Conservation (phyloP, 2,329 filamentous ascomycete genomes). For the Stemphylium beticola region DNA sequence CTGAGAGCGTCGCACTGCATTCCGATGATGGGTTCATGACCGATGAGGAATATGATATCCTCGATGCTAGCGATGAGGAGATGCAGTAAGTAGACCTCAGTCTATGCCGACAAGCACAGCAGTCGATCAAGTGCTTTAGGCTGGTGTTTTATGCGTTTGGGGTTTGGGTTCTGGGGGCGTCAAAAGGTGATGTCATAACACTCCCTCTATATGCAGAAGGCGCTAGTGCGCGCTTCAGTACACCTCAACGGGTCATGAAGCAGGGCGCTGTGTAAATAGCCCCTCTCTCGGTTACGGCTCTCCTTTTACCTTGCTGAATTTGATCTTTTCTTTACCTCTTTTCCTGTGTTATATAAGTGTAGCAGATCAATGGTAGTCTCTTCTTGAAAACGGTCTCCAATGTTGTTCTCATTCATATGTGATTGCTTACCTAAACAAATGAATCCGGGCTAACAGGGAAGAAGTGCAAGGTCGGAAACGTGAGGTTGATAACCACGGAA, state of each 20-base stretch:
- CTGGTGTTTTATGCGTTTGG: conserved; percentile 6
- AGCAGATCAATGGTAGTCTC: conserved; percentile 10
- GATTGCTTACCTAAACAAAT: too few relatives aligned
- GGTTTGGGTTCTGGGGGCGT: conserved; percentile 8
- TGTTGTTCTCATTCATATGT: too few relatives aligned
- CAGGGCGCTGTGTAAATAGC: neutral
- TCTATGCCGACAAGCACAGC: too few relatives aligned
- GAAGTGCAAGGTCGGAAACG: too few relatives aligned
- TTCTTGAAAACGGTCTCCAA: neutral
- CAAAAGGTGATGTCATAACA: conserved; percentile 2
- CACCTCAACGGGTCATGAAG: conserved; percentile 4
- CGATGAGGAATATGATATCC: conserved; percentile 97
- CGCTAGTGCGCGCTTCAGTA: conserved; percentile 10
- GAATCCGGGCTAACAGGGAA: too few relatives aligned
- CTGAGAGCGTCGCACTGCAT: conserved; percentile 61
- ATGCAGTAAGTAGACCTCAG: conserved; percentile 18
- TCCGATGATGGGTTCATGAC: conserved; percentile 83
- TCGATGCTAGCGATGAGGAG: conserved; percentile 93
- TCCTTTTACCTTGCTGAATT: conserved; percentile 11
- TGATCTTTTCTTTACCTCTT: conserved; percentile 6
- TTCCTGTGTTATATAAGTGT: conserved; percentile 6
- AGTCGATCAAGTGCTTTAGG: conserved; percentile 4
- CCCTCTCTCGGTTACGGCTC: conserved; percentile 1
- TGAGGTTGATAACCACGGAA: too few relatives aligned
- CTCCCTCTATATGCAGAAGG: conserved; percentile 8